Evolutionary conservation across 2,329 filamentous ascomycete genomes (phyloP).

Genomic region (Neoscytalidium dimidiatum): DNA sequence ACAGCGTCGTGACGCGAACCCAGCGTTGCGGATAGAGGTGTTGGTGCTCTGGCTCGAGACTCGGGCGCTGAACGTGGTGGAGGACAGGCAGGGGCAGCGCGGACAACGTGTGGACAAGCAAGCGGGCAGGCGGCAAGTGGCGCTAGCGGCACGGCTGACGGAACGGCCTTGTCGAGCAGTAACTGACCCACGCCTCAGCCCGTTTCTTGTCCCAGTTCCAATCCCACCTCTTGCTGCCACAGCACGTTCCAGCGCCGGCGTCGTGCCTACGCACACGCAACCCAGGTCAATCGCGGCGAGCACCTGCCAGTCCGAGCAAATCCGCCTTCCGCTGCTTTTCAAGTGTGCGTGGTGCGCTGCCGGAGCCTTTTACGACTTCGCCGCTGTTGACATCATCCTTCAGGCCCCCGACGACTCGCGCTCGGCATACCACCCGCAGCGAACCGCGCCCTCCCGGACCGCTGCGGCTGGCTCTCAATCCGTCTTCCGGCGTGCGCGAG

Average conservation of each 20-base stretch:
- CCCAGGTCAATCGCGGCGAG: background rate
- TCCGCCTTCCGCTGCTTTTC: background rate
- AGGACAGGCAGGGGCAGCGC: background rate
- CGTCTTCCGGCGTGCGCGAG: background rate
- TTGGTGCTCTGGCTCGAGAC: background rate
- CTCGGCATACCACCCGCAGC: background rate
- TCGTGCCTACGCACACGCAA: background rate
- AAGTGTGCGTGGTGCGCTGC: background rate
- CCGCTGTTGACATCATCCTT: conserved; percentile 1
- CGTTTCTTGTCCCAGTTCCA: background rate
- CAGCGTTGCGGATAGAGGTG: background rate
- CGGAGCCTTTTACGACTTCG: conserved; percentile 2
- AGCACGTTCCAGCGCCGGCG: conserved; percentile 12
- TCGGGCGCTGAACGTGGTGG: background rate
- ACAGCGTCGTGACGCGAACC: conserved; percentile 11
- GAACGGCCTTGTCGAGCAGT: background rate
- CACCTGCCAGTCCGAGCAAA: background rate
- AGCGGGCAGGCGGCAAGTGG: background rate
- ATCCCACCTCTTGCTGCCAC: background rate
- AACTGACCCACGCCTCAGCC: background rate
- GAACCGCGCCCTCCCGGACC: background rate
- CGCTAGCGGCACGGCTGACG: conserved; percentile 19
- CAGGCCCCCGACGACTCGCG: background rate
- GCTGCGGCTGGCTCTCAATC: background rate
- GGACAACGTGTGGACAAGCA: background rate